Evolutionary conservation across 306 rosid species (phyloP).

Genomic region (Alnus rubra): DNA sequence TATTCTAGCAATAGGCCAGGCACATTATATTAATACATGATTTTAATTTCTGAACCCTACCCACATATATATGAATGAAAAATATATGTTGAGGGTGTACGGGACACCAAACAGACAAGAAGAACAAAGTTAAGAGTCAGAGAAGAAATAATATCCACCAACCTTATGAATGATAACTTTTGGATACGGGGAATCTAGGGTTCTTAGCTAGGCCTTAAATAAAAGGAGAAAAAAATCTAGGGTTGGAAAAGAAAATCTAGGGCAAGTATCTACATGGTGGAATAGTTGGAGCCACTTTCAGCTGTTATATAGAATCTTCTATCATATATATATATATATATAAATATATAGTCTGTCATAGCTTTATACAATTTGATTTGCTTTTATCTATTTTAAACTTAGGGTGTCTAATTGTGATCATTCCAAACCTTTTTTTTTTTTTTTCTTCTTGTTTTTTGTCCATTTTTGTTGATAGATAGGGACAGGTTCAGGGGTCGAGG

Average conservation of each 20-base stretch:
- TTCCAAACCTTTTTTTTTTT: no score
- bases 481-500: no score
- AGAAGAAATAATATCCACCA: conserved; percentile 9
- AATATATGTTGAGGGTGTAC: not conserved
- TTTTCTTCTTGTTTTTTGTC: no score
- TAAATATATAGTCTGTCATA: not conserved
- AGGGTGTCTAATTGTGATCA: not conserved
- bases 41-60: not conserved
- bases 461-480: no score
- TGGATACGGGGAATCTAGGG: conserved; percentile 33
- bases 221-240: conserved; percentile 16
- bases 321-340: not conserved
- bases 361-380: not conserved
- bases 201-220: not conserved
- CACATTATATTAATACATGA: not conserved
- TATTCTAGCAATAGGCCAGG: no score
- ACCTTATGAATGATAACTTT: conserved; percentile 25
- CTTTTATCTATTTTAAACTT: not conserved
- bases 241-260: conserved; percentile 20
- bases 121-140: not conserved
- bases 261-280: conserved; percentile 11
- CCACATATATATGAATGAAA: not conserved
- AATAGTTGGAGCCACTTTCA: conserved; percentile 26
- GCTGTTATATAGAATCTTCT: not conserved
- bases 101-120: conserved; percentile 20